phyloP scores from a whole-genome alignment of 192 early-diverging fungal genomes.

The Irineochytrium annulatum region DNA sequence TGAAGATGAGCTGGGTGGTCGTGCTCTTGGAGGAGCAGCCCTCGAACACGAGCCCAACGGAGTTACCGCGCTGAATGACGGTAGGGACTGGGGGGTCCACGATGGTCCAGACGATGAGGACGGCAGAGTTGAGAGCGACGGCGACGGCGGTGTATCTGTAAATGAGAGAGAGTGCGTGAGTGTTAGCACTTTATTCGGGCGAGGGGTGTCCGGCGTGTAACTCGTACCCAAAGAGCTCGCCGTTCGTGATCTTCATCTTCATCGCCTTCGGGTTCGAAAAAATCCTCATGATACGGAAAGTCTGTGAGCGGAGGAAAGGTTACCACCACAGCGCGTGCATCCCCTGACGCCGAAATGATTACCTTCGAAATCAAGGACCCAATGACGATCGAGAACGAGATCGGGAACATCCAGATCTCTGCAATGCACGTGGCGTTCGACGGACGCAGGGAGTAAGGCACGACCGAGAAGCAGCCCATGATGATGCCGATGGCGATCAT shows the following conservation, averaged over 20 bases:
- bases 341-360: too few relatives aligned
- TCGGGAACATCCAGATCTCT: constrained; percentile 2
- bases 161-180: too few relatives aligned
- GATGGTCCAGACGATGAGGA: not conserved
- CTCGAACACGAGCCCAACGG: not conserved
- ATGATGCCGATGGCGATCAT: constrained; percentile 1
- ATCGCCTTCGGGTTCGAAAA: not conserved
- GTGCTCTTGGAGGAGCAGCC: not conserved
- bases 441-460: not conserved
- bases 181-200: too few relatives aligned
- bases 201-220: too few relatives aligned
- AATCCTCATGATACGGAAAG: constrained; percentile 4
- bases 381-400: constrained; percentile 4
- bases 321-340: too few relatives aligned
- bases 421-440: not conserved
- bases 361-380: not conserved
- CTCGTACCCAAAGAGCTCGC: constrained; percentile 1
- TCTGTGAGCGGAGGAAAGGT: too few relatives aligned
- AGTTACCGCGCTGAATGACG: not conserved
- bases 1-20: not conserved
- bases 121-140: not conserved
- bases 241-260: not conserved
- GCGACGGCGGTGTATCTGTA: not conserved
- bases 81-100: not conserved
- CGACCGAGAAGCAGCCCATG: not conserved